phyloP scores from a whole-genome alignment of 106 monocot genomes.

The Agapanthus africanus region DNA sequence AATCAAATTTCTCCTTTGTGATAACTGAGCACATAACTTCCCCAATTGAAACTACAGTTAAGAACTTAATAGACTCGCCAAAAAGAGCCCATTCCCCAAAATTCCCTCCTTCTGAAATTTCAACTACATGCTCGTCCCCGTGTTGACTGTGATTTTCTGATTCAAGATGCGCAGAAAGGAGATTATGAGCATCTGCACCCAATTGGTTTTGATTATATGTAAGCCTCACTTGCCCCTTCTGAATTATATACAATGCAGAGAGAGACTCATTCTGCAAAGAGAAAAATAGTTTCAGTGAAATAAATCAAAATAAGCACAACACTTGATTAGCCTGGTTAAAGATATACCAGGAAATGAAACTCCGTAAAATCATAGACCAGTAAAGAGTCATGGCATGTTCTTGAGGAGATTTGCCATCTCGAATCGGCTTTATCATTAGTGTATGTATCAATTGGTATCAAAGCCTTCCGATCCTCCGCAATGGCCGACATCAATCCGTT shows the following conservation, averaged over 20 bases:
- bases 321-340: too few relatives aligned
- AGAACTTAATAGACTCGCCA: constrained; percentile 46
- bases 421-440: too few relatives aligned
- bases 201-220: constrained; percentile 31
- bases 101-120: constrained; percentile 68
- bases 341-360: too few relatives aligned
- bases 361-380: too few relatives aligned
- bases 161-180: constrained; percentile 26
- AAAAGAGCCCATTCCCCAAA: constrained; percentile 95
- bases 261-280: constrained; percentile 54
- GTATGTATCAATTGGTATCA: too few relatives aligned
- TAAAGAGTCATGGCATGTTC: too few relatives aligned
- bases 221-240: constrained; percentile 68
- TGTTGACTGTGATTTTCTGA: constrained; percentile 27
- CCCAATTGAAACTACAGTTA: constrained; percentile 57
- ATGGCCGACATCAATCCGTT: too few relatives aligned
- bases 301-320: too few relatives aligned
- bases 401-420: too few relatives aligned
- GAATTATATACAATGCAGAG: constrained; percentile 67
- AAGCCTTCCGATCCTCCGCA: too few relatives aligned
- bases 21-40: constrained; percentile 61
- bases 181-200: constrained; percentile 20
- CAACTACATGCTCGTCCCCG: constrained; percentile 38
- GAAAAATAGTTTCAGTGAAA: too few relatives aligned
- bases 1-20: constrained; percentile 82